These are phyloP conservation scores for Aspergillus conjunctus DNA, from an alignment of 495 filamentous ascomycete genomes.

Conservation along the genomic window DNA sequence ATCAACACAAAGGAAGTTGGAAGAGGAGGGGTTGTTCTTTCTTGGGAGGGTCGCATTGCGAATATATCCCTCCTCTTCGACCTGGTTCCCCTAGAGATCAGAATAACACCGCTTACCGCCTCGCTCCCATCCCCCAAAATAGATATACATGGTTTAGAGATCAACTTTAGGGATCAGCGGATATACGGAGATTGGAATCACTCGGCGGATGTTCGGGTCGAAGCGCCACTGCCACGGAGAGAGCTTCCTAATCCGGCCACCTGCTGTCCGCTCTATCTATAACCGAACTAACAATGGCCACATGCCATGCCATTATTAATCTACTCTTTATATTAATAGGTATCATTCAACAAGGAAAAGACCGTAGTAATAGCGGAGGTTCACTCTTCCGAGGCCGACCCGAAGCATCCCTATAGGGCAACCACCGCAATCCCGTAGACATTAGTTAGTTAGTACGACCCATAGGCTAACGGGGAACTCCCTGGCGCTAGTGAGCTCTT, in stretches of 20 bases:
- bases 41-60: background rate
- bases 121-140: too few relatives aligned
- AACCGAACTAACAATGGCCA: constrained; percentile 3
- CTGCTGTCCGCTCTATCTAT: background rate
- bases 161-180: background rate
- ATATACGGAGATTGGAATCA: constrained; percentile 3
- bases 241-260: constrained; percentile 26
- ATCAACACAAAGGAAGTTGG: background rate
- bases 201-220: constrained; percentile 15
- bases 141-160: background rate
- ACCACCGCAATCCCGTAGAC: background rate
- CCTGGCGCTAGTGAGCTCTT: background rate
- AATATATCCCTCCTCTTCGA: background rate
- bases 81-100: too few relatives aligned
- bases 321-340: too few relatives aligned
- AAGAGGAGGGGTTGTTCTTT: background rate
- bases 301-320: background rate
- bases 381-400: background rate
- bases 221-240: constrained; percentile 18
- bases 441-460: too few relatives aligned
- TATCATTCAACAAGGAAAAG: background rate
- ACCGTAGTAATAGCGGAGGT: background rate
- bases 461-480: background rate
- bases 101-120: too few relatives aligned
- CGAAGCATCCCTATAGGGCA: constrained; percentile 26